phyloP scores from a whole-genome alignment of 441 rosid species.

The Erodium chrysanthum region DNA sequence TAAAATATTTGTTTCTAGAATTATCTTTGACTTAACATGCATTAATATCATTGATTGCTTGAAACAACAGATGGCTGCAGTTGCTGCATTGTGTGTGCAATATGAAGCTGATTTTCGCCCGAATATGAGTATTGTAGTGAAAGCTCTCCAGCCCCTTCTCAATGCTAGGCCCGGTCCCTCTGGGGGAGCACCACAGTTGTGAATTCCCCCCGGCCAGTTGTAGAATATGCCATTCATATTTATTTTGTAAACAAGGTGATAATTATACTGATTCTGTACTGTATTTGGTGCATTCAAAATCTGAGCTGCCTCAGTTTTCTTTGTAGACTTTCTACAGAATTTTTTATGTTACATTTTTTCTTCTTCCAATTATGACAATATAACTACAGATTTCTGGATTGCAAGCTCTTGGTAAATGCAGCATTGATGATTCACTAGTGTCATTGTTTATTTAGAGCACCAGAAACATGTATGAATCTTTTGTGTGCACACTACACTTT shows the following conservation, averaged over 20 bases:
- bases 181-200: neutral
- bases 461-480: neutral
- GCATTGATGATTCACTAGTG: neutral
- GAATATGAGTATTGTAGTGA: conserved; percentile 44
- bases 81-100: conserved; percentile 35
- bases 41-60: neutral
- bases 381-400: neutral
- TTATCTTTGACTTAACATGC: too few relatives aligned
- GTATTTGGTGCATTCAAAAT: neutral
- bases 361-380: neutral
- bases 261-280: neutral
- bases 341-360: too few relatives aligned
- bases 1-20: too few relatives aligned
- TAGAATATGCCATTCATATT: neutral
- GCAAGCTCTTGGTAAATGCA: neutral
- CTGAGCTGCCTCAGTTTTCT: neutral
- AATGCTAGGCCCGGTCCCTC: conserved; percentile 27
- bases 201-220: neutral
- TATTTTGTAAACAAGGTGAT: neutral
- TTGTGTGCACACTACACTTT: neutral
- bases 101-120: conserved; percentile 49
- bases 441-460: too few relatives aligned
- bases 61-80: conserved; percentile 38
- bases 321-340: too few relatives aligned
- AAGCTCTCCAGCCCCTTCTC: conserved; percentile 41